Conservation (phyloP, 108 stramenopile species). For the Schizochytrium sp. region DNA sequence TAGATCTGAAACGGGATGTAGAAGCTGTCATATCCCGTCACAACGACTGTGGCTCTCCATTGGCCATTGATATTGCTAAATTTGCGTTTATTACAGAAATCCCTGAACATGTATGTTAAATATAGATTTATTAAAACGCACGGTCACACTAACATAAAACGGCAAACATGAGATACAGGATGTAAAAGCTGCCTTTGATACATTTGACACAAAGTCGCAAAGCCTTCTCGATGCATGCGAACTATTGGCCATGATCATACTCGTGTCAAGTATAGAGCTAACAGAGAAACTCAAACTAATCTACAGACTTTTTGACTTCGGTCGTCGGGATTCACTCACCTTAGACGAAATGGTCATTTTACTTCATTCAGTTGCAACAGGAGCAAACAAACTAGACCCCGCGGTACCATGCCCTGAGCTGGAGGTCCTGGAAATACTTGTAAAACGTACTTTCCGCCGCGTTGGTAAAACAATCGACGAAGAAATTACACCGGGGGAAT, state of each 20-base stretch:
- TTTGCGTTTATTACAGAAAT: neutral
- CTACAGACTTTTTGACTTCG: conserved; percentile 49
- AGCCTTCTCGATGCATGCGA: neutral
- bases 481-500: neutral
- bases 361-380: neutral
- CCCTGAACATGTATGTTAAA: conserved; percentile 5
- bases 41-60: neutral
- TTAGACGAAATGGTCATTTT: conserved; percentile 48
- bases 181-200: neutral
- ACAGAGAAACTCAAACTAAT: neutral
- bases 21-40: neutral
- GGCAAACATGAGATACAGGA: neutral
- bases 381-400: neutral
- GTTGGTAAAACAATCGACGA: conserved; percentile 27
- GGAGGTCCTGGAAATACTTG: neutral
- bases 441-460: neutral
- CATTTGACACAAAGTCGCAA: neutral
- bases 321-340: neutral
- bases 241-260: neutral
- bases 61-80: conserved; percentile 18
- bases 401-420: neutral
- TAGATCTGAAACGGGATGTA: conserved; percentile 24
- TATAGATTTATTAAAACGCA: neutral
- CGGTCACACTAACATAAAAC: neutral
- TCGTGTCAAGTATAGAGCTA: neutral